Conservation (phyloP, 345 rosid genomes). For the Boechera stricta region DNA sequence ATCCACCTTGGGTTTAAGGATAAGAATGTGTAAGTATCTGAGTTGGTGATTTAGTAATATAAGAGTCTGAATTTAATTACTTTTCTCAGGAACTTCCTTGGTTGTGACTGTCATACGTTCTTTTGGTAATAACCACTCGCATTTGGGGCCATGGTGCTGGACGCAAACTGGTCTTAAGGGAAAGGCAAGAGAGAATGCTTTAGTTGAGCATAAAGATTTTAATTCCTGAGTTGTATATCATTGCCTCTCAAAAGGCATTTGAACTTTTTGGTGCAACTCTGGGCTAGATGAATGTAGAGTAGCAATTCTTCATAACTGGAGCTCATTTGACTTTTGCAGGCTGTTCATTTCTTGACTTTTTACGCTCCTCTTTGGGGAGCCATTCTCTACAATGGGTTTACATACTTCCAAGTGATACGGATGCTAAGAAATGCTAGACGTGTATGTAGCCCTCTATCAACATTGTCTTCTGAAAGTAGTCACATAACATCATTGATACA, state of each 20-base stretch:
- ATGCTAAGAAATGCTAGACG: constrained; percentile 95
- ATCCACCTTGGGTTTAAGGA: neutral
- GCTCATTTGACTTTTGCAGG: constrained; percentile 59
- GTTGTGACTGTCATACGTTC: constrained; percentile 84
- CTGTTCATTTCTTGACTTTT: constrained; percentile 85
- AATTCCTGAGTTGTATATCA: neutral
- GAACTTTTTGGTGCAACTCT: constrained; percentile 1
- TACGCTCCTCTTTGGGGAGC: constrained; percentile 96
- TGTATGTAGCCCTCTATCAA: constrained; percentile 49
- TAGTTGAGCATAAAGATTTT: neutral
- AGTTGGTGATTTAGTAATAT: neutral
- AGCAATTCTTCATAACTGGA: neutral
- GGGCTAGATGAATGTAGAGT: constrained; percentile 3
- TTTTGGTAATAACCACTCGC: constrained; percentile 78
- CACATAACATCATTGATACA: constrained; percentile 6
- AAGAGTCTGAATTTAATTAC: constrained; percentile 31
- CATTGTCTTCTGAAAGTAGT: constrained; percentile 7
- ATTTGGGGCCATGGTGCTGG: constrained; percentile 83
- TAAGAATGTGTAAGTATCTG: constrained; percentile 1
- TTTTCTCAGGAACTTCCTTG: constrained; percentile 70
- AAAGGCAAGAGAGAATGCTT: constrained; percentile 59
- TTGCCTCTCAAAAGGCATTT: neutral
- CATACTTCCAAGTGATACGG: constrained; percentile 92
- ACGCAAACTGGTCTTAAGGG: constrained; percentile 80
- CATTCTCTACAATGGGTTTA: constrained; percentile 91